Evolutionary conservation across 2,329 filamentous ascomycete genomes (phyloP).

Genomic region (Colletotrichum australisinense): DNA sequence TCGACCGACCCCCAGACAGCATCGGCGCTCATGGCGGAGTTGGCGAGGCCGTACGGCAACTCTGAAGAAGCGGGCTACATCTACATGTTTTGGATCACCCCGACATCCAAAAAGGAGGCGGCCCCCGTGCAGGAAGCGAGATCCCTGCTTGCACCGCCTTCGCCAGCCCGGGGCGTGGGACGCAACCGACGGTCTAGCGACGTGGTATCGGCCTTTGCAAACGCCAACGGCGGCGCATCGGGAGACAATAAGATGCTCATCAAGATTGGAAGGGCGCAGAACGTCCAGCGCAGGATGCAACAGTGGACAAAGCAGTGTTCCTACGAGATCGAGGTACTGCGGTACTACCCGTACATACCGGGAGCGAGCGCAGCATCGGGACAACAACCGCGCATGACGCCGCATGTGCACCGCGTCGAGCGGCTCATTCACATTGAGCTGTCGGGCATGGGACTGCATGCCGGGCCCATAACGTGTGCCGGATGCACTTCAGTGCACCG

Average conservation of each 20-base stretch:
- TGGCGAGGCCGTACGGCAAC: constrained; percentile 74
- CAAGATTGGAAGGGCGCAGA: constrained; percentile 77
- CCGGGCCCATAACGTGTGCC: constrained; percentile 70
- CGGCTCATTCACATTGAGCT: constrained; percentile 91
- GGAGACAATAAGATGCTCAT: constrained; percentile 71
- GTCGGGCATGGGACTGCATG: constrained; percentile 67
- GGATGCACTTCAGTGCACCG: constrained; percentile 87
- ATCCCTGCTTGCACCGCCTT: constrained; percentile 66
- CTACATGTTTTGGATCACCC: constrained; percentile 98
- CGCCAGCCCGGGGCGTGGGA: constrained; percentile 47
- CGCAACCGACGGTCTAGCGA: constrained; percentile 64
- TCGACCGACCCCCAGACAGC: constrained; percentile 74
- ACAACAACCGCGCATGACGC: constrained; percentile 74
- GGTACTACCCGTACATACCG: constrained; percentile 88
- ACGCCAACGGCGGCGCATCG: constrained; percentile 40
- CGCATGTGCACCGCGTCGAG: constrained; percentile 89
- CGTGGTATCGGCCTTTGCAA: constrained; percentile 63
- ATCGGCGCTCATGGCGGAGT: constrained; percentile 78
- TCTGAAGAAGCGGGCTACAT: constrained; percentile 90
- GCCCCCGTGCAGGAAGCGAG: constrained; percentile 70
- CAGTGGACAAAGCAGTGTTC: constrained; percentile 96
- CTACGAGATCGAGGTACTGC: constrained; percentile 86
- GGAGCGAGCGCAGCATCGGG: constrained; percentile 45
- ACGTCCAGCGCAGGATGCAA: constrained; percentile 90
- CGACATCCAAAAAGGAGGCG: constrained; percentile 65